Conservation (phyloP, 768 basidiomycete species). For the Lyophyllum decastes region DNA sequence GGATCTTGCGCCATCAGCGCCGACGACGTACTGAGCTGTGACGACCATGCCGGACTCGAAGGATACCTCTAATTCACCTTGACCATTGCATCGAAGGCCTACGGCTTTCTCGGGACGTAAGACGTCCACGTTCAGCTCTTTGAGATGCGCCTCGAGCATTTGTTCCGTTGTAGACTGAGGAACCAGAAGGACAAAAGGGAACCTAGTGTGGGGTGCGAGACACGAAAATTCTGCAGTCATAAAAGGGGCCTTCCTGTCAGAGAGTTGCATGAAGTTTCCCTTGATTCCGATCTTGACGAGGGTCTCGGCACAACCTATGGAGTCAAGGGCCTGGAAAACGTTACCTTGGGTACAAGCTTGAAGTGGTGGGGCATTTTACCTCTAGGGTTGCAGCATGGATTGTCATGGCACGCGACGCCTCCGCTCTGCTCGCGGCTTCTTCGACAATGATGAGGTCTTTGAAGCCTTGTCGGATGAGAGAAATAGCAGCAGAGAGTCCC, state of each 20-base stretch:
- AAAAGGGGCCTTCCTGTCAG: conserved; percentile 29
- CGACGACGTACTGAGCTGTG: conserved; percentile 46
- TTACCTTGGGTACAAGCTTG: neutral
- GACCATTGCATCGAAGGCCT: conserved; percentile 31
- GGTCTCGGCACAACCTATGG: conserved; percentile 39
- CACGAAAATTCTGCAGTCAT: conserved; percentile 29
- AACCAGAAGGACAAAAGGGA: conserved; percentile 41
- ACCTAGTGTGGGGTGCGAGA: conserved; percentile 41
- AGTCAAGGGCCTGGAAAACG: conserved; percentile 41
- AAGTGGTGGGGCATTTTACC: conserved; percentile 23
- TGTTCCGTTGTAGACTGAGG: conserved; percentile 48
- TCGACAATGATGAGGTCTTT: conserved; percentile 47
- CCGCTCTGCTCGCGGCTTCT: conserved; percentile 26
- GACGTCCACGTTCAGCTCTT: conserved; percentile 31
- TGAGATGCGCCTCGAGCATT: conserved; percentile 35
- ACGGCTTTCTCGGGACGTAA: conserved; percentile 40
- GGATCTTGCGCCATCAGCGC: conserved; percentile 53
- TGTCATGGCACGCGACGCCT: conserved; percentile 44
- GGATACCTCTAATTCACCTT: conserved; percentile 37
- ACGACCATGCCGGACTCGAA: conserved; percentile 49
- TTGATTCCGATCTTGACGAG: conserved; percentile 40
- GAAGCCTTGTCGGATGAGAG: conserved; percentile 43
- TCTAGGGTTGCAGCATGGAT: conserved; percentile 57
- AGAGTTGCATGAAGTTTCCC: conserved; percentile 22
- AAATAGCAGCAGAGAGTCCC: conserved; percentile 47